A percentile compares a stretch with the other conserved stretches of the same genome.
Conservation (phyloP, 345 rosid species). For the Noccaea caerulescens region DNA sequence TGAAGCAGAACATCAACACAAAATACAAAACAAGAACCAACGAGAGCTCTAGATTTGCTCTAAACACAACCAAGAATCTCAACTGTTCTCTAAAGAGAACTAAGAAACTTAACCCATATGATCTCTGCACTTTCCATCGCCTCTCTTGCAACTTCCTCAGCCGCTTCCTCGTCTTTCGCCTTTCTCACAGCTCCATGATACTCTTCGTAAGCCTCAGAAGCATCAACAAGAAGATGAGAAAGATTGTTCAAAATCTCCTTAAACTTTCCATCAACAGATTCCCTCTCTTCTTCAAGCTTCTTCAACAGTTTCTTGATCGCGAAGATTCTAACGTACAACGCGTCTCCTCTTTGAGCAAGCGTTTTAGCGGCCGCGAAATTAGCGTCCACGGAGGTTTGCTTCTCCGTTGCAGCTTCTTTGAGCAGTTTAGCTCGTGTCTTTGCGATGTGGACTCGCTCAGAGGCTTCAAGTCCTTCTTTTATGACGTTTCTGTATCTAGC, state of each 20-base stretch:
- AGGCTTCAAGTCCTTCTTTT: constrained; percentile 42
- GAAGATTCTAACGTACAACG: constrained; percentile 37
- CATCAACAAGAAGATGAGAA: constrained; percentile 35
- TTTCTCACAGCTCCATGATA: constrained; percentile 36
- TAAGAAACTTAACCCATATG: constrained; percentile 43
- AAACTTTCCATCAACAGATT: constrained; percentile 21
- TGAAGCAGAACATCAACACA: constrained; percentile 36
- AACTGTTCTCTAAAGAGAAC: constrained; percentile 39
- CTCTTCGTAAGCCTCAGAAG: constrained; percentile 43
- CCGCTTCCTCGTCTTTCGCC: constrained; percentile 41
- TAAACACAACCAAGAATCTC: constrained; percentile 27
- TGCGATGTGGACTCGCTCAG: constrained; percentile 35
- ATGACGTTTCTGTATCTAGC: constrained; percentile 40
- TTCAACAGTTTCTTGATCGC: constrained; percentile 41
- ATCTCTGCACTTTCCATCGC: constrained; percentile 38
- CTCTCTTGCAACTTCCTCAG: constrained; percentile 40
- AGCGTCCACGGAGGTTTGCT: constrained; percentile 32
- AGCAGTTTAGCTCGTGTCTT: constrained; percentile 28
- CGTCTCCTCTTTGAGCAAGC: constrained; percentile 37
- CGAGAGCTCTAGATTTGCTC: constrained; percentile 27
- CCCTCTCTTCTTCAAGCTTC: constrained; percentile 32
- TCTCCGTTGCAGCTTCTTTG: constrained; percentile 32
- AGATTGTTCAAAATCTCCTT: constrained; percentile 16
- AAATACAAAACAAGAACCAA: constrained; percentile 31
- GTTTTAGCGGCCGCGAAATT: constrained; percentile 32